phyloP scores from a whole-genome alignment of 2,329 filamentous ascomycete species.

The Cladorrhinum sp. region DNA sequence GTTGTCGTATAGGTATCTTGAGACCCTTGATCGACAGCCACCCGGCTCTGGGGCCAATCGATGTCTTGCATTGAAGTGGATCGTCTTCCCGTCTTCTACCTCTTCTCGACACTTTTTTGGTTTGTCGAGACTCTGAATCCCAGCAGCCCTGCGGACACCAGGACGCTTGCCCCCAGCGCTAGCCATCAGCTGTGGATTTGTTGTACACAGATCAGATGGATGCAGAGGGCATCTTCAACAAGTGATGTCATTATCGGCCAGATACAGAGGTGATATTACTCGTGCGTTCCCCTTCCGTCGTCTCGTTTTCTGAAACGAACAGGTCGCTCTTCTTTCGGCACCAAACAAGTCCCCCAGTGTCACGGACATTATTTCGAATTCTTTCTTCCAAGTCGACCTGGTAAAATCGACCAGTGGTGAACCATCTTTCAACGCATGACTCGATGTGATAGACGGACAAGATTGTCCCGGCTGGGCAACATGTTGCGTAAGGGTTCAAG shows the following conservation, averaged over 20 bases:
- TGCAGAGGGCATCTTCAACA: neutral
- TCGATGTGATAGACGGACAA: neutral
- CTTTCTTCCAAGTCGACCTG: no score
- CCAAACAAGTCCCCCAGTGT: neutral
- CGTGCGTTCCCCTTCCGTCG: neutral
- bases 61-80: neutral
- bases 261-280: conserved; percentile 3
- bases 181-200: neutral
- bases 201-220: neutral
- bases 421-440: conserved; percentile 2
- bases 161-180: neutral
- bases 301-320: conserved; percentile 8
- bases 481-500: no score
- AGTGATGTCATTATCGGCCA: conserved; percentile 2
- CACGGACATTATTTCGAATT: neutral
- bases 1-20: neutral
- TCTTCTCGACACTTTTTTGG: neutral
- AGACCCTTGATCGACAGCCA: neutral
- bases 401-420: neutral
- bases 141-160: neutral
- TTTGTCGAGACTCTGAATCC: neutral
- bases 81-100: neutral
- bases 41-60: neutral
- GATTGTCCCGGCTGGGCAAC: neutral
- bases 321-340: neutral